A percentile compares a stretch with the other conserved stretches of the same genome.
Evolutionary conservation across 192 early-diverging fungal genomes (phyloP).

Genomic region (Allomyces javanicus): DNA sequence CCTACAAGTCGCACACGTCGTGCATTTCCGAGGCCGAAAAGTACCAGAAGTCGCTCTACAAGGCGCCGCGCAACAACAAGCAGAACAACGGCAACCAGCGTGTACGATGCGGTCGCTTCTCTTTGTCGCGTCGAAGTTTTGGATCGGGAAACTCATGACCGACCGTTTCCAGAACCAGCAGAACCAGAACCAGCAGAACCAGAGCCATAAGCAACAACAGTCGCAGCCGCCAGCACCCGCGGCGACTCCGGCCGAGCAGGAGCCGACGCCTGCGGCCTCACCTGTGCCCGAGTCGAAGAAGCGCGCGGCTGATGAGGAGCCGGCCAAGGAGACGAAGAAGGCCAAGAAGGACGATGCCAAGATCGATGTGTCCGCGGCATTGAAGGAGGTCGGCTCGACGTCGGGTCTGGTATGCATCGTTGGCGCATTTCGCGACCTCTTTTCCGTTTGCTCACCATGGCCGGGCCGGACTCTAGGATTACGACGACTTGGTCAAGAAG

Average conservation of each 20-base stretch:
- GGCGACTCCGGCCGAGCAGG: constrained; percentile 1
- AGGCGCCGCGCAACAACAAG: constrained; percentile 23
- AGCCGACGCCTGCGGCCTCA: constrained; percentile 11
- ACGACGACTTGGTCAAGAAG: no score
- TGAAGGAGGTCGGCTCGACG: no score
- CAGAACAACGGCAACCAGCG: constrained; percentile 9
- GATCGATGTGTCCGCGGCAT: not conserved
- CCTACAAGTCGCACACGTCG: constrained; percentile 60
- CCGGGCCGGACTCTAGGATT: no score
- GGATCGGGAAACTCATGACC: not conserved
- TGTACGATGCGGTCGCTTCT: not conserved
- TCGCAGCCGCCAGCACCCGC: not conserved
- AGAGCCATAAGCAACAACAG: constrained; percentile 1
- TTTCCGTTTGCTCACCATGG: no score
- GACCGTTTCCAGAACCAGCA: not conserved
- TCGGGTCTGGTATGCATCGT: no score
- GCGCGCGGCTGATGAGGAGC: constrained; percentile 2
- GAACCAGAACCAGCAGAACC: not conserved
- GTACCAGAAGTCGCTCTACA: constrained; percentile 67
- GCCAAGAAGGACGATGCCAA: constrained; percentile 13
- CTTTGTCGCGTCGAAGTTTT: not conserved
- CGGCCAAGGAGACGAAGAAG: constrained; percentile 5
- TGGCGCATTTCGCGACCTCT: no score
- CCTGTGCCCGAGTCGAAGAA: constrained; percentile 15
- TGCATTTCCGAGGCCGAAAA: constrained; percentile 92